phyloP scores from a whole-genome alignment of 768 basidiomycete genomes.

The Calvatia gigantea region DNA sequence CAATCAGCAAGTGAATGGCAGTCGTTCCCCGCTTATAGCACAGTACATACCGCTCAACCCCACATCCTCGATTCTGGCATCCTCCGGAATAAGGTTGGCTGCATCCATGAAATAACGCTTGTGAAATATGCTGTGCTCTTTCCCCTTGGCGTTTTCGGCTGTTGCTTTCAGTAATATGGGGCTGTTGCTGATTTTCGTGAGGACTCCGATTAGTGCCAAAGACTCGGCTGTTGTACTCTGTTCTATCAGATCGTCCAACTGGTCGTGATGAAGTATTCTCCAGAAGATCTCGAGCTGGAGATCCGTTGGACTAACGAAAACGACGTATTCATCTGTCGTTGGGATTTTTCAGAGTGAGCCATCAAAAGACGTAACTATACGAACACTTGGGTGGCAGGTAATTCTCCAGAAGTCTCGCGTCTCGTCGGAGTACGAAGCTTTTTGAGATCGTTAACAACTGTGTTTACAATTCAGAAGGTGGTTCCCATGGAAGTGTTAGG shows the following conservation, averaged over 20 bases:
- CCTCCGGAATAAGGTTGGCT: conserved; percentile 54
- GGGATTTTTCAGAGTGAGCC: not conserved
- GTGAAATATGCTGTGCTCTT: conserved; percentile 31
- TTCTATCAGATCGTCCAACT: conserved; percentile 58
- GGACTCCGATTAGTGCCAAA: conserved; percentile 71
- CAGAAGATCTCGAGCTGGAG: conserved; percentile 79
- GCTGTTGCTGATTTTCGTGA: conserved; percentile 92
- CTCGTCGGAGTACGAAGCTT: conserved; percentile 89
- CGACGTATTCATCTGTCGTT: conserved; percentile 87
- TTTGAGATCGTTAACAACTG: conserved; percentile 73
- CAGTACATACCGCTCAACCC: conserved; percentile 66
- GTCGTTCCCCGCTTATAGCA: not conserved
- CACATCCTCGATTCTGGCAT: conserved; percentile 64
- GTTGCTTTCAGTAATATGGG: conserved; percentile 85
- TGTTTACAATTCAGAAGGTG: not conserved
- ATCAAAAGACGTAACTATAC: conserved; percentile 20
- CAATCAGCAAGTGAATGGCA: not conserved
- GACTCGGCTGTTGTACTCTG: conserved; percentile 73
- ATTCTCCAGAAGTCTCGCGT: conserved; percentile 75
- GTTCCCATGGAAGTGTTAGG: not conserved
- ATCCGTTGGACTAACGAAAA: conserved; percentile 88
- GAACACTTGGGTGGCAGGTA: conserved; percentile 90
- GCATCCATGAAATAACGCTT: conserved; percentile 55
- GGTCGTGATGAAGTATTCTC: conserved; percentile 69
- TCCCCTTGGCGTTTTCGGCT: conserved; percentile 54